Evolutionary conservation across 108 stramenopile species (phyloP).

Genomic region (Schizochytrium sp.): DNA sequence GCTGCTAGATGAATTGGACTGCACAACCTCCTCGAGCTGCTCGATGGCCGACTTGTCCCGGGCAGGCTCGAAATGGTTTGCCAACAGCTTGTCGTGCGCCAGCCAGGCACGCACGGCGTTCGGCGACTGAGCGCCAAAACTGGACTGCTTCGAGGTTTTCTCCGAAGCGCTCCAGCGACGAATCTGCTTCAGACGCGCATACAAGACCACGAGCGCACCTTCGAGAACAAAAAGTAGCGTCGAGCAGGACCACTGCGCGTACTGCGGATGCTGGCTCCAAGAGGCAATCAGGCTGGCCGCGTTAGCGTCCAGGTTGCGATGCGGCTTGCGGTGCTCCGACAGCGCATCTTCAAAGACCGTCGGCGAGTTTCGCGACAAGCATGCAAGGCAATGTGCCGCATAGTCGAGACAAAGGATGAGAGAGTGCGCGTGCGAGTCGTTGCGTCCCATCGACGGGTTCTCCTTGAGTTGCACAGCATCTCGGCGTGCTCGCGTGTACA

Average conservation of each 20-base stretch:
- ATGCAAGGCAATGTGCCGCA: not conserved
- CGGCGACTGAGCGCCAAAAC: not conserved
- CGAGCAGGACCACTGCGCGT: not conserved
- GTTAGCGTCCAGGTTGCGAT: not conserved
- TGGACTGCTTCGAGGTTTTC: not conserved
- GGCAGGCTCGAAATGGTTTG: not conserved
- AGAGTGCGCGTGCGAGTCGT: not conserved
- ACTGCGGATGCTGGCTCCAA: not conserved
- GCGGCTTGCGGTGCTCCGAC: not conserved
- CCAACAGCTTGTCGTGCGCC: not conserved
- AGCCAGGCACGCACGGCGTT: not conserved
- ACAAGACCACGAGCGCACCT: not conserved
- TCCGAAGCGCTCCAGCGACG: not conserved
- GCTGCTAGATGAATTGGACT: not conserved
- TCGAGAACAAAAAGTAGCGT: not conserved
- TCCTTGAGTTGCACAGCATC: not conserved
- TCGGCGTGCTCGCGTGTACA: not conserved
- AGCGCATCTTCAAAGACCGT: not conserved
- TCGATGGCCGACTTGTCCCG: not conserved
- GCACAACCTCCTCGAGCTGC: constrained; percentile 11
- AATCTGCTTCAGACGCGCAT: not conserved
- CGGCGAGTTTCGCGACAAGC: not conserved
- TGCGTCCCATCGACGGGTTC: not conserved
- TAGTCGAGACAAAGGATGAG: not conserved
- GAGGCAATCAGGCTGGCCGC: not conserved